Evolutionary conservation across 768 basidiomycete genomes (phyloP), one percentile per base, ranked within the genome.

Genomic region (Mycena vulgaris): DNA sequence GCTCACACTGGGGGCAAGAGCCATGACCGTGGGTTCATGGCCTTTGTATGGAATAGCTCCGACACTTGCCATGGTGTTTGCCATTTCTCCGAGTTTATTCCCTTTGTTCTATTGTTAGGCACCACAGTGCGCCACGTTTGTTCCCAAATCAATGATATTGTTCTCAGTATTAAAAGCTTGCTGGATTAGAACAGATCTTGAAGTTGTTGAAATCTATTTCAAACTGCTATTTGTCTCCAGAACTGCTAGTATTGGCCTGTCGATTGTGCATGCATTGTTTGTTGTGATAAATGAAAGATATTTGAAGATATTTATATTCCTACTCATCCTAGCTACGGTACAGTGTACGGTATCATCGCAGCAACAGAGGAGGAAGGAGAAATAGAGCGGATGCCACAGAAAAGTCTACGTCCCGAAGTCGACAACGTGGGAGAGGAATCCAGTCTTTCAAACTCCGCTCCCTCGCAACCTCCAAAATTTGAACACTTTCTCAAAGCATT

Each of bases 41-140:
- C 49, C 35, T 37, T 37, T 37, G 35, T 37, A 37, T 37, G 35
- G 35, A 37, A 37, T 35, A 55, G 31, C 33, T 55, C 53, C 21
- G 53, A 55, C 53, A 55, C 53, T 55, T 55, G 33, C 53, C 53
- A 55, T 37, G 51, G 51, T 30, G 31, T 53, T 53, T 31, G 30
- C n/a, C n/a, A n/a, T n/a, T 53, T 53, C 31, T 33, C 51, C 28
- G 51, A 53, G 51, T 17, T 53, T 53, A 53, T 53, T 53, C 31
- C 51, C 51, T 53, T 31, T 53, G 51, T 53, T 53, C 51, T 31
- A 37, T 53, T 53, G 51, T 53, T 53, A 33, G 30, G 14, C 21
- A 6, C 30, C 31, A 7, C 19, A 17, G 30, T 53, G 21, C 51
- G 51, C 30, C 51, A n/a, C 19, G 40, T 42, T 42, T 42, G 40